Conservation (phyloP, 371 early-diverging fungal genomes). For the Mortierella sp. region DNA sequence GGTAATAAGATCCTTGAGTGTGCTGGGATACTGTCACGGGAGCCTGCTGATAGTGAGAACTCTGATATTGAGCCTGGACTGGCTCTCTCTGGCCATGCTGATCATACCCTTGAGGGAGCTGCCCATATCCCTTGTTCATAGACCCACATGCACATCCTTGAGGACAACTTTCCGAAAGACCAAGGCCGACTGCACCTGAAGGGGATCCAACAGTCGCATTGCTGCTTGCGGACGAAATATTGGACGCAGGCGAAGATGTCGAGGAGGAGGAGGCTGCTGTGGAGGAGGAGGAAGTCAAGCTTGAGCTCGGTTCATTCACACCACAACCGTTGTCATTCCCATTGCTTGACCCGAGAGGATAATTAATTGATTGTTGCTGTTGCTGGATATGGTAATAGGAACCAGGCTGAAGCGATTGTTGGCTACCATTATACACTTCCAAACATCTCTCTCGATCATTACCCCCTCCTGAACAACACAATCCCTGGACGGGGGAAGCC, state of each 20-base stretch:
- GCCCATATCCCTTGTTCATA: constrained; percentile 1
- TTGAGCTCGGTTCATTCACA: constrained; percentile 13
- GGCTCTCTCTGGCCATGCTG: constrained; percentile 11
- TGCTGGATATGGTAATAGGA: background rate
- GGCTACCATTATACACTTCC: background rate
- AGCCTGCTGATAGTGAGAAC: constrained; percentile 6
- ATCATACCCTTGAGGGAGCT: constrained; percentile 11
- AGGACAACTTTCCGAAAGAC: too few relatives aligned
- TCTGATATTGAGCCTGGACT: constrained; percentile 3
- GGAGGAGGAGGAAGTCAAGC: constrained; percentile 19
- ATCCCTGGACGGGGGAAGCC: too few relatives aligned
- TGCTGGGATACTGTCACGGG: constrained; percentile 6
- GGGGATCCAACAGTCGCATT: background rate
- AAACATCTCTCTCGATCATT: constrained; percentile 11
- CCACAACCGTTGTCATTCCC: too few relatives aligned
- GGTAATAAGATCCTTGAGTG: background rate
- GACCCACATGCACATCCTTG: too few relatives aligned
- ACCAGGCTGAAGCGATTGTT: too few relatives aligned
- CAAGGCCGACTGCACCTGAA: background rate
- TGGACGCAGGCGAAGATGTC: background rate
- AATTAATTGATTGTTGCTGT: background rate
- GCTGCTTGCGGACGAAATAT: background rate
- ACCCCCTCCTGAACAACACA: constrained; percentile 1
- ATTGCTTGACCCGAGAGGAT: background rate
- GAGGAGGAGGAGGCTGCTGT: constrained; percentile 10